Conservation (phyloP, 768 basidiomycete species). For the Crepidotus variabilis region DNA sequence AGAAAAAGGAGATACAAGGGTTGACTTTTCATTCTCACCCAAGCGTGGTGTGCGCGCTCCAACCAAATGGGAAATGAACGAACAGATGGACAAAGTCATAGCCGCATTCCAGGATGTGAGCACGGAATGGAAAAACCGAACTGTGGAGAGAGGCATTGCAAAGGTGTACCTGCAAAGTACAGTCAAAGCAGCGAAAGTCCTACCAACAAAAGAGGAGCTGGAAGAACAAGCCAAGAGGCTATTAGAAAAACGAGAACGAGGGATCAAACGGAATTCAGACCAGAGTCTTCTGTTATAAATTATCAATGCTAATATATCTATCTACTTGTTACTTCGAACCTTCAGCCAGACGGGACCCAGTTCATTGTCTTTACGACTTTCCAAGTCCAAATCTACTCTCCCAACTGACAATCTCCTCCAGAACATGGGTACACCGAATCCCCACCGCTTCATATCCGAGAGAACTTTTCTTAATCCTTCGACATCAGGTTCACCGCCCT, state of each 20-base stretch:
- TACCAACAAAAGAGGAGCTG: slow-evolving; percentile 15
- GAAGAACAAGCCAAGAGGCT: slow-evolving; percentile 17
- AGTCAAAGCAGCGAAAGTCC: slow-evolving; percentile 8
- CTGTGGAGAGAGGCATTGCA: slow-evolving; percentile 28
- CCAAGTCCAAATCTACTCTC: slow-evolving; percentile 2
- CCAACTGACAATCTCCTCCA: slow-evolving; percentile 14
- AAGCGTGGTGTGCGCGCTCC: slow-evolving; percentile 44
- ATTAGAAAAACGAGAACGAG: slow-evolving; percentile 1
- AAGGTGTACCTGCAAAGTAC: slow-evolving; percentile 42
- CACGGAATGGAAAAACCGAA: slow-evolving; percentile 48
- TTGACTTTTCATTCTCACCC: slow-evolving; percentile 51
- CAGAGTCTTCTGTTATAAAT: neutral
- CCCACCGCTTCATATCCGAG: slow-evolving; percentile 10
- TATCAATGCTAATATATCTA: neutral
- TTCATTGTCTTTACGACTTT: neutral
- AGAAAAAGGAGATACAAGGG: slow-evolving; percentile 47
- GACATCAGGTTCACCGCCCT: slow-evolving; percentile 1
- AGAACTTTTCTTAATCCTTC: slow-evolving; percentile 7
- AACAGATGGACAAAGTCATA: slow-evolving; percentile 40
- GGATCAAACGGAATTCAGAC: neutral
- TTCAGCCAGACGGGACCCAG: slow-evolving; percentile 1
- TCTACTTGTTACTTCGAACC: neutral
- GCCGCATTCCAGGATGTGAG: slow-evolving; percentile 43
- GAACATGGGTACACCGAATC: slow-evolving; percentile 15
- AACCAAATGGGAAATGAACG: slow-evolving; percentile 32